A percentile compares a stretch with the other conserved stretches of the same genome.
These are phyloP conservation scores for Inga oerstediana DNA, from an alignment of 306 rosid species.

Conservation along the genomic window DNA sequence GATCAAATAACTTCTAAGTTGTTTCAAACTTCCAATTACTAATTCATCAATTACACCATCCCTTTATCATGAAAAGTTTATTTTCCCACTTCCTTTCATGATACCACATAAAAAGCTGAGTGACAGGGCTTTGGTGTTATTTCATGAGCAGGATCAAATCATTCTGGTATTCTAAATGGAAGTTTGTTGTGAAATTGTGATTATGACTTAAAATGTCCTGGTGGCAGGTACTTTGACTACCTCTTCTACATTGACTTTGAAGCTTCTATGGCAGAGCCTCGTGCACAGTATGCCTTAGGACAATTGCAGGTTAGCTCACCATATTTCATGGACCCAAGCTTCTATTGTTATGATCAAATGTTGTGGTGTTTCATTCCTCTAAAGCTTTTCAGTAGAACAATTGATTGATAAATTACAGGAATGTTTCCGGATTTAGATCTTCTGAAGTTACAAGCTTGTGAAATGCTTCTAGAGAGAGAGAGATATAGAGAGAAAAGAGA, in stretches of 20 bases:
- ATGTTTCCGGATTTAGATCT: not conserved
- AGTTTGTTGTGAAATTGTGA: not conserved
- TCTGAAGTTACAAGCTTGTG: not conserved
- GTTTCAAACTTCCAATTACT: conserved; percentile 8
- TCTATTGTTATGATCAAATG: not conserved
- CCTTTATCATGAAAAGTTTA: conserved; percentile 10
- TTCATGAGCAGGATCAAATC: not conserved
- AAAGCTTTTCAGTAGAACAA: not conserved
- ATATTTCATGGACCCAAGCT: conserved; percentile 16
- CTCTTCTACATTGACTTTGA: conserved; percentile 86
- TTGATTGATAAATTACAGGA: not conserved
- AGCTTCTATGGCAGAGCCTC: conserved; percentile 90
- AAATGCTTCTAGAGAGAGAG: not conserved
- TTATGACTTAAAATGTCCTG: conserved; percentile 26
- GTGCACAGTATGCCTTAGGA: conserved; percentile 76
- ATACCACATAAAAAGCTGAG: not conserved
- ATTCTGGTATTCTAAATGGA: conserved; percentile 28
- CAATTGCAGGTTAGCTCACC: conserved; percentile 70
- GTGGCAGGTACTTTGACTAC: conserved; percentile 82
- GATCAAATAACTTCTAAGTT: conserved; percentile 3
- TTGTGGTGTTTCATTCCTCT: not conserved
- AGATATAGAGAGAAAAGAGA: not conserved
- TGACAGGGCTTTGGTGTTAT: not conserved
- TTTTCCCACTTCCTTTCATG: conserved; percentile 7
- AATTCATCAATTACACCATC: not conserved